A percentile compares a stretch with the other conserved stretches of the same genome.
Evolutionary conservation across 2,329 filamentous ascomycete species (phyloP).

Genomic region (Aspergillus proliferans): DNA sequence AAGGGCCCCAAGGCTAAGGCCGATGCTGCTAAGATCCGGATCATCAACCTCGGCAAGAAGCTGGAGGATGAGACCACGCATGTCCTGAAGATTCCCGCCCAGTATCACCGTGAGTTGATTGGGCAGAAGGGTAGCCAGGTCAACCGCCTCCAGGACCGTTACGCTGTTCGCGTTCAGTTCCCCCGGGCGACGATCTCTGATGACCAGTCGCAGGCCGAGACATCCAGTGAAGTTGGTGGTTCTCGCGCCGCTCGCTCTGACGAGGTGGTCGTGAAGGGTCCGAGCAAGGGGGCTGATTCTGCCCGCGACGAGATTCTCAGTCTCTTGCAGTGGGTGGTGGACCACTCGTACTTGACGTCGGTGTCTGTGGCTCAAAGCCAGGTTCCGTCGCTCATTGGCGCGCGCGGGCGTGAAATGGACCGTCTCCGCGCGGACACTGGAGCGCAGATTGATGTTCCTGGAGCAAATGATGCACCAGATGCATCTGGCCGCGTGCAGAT

Average conservation of each 20-base stretch:
- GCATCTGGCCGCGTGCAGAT: constrained; percentile 70
- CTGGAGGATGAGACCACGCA: constrained; percentile 88
- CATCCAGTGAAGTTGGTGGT: constrained; percentile 58
- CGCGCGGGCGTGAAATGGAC: constrained; percentile 85
- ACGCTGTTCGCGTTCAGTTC: constrained; percentile 94
- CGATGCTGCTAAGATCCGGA: constrained; percentile 76
- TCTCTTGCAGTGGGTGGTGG: constrained; percentile 80
- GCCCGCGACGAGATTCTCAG: constrained; percentile 87
- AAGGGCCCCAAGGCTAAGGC: constrained; percentile 95
- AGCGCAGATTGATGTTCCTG: constrained; percentile 86
- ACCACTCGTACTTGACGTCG: constrained; percentile 73
- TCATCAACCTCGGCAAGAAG: constrained; percentile 69
- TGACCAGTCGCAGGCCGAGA: constrained; percentile 65
- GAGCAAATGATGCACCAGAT: constrained; percentile 63
- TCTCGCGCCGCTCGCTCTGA: constrained; percentile 61
- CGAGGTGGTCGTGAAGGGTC: constrained; percentile 85
- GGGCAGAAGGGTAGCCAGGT: constrained; percentile 82
- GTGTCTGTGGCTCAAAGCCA: constrained; percentile 87
- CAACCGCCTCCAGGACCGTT: constrained; percentile 83
- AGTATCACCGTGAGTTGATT: constrained; percentile 91
- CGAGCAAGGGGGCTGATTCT: constrained; percentile 85
- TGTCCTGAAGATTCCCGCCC: constrained; percentile 80
- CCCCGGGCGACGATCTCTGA: constrained; percentile 59
- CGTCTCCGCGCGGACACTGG: constrained; percentile 77
- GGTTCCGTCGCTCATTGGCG: constrained; percentile 86